Conservation (phyloP, 1,284 basidiomycete species). For the Abortiporus biennis region DNA sequence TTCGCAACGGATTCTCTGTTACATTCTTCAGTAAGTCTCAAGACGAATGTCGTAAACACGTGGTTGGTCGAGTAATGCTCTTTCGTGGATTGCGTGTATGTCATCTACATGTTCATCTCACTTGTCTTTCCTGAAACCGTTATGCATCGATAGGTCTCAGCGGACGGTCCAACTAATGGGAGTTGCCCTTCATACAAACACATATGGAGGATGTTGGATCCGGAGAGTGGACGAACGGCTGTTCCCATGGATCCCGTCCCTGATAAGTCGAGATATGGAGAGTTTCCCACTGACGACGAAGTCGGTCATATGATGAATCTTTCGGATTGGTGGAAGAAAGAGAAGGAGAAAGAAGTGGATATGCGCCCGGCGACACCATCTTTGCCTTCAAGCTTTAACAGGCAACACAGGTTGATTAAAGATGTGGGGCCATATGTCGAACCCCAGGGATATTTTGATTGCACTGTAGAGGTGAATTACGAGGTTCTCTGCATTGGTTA, state of each 20-base stretch:
- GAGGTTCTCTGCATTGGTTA: constrained; percentile 4
- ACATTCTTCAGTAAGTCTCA: constrained; percentile 46
- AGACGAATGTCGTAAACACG: constrained; percentile 42
- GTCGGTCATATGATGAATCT: constrained; percentile 32
- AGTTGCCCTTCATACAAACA: constrained; percentile 20
- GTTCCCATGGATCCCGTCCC: no score
- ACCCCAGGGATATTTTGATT: constrained; percentile 52
- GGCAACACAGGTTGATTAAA: constrained; percentile 44
- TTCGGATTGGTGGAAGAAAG: constrained; percentile 51
- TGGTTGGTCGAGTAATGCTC: constrained; percentile 18
- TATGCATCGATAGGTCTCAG: neutral
- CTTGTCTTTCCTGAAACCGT: neutral
- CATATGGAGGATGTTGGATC: neutral
- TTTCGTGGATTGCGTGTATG: constrained; percentile 28
- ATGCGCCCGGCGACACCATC: constrained; percentile 18
- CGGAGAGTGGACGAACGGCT: no score
- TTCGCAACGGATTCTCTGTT: constrained; percentile 28
- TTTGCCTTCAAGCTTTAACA: constrained; percentile 11
- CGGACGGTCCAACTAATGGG: constrained; percentile 19
- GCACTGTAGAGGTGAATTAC: constrained; percentile 52
- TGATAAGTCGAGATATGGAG: no score
- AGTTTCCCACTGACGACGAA: no score
- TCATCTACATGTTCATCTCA: neutral
- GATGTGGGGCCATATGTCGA: constrained; percentile 39
- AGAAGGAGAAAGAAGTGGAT: constrained; percentile 21